These are phyloP conservation scores for Dothistroma septosporum DNA, from an alignment of 2,329 filamentous ascomycete species.

Conservation along the genomic window DNA sequence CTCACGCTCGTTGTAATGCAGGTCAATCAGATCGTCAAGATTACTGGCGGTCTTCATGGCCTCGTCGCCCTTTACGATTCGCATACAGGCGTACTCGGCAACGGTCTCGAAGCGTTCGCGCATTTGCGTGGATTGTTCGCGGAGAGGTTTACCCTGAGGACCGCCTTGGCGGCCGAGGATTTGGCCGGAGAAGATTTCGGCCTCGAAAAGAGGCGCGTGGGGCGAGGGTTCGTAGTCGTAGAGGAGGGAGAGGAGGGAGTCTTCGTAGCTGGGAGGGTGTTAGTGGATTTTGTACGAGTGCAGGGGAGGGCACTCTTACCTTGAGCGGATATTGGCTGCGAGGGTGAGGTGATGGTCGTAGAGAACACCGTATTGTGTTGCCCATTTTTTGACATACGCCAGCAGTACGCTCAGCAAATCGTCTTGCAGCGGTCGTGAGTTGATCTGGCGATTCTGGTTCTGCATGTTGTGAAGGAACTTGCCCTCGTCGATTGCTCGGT, in stretches of 20 bases:
- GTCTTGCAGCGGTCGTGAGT: slow-evolving; percentile 8
- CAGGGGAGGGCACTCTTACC: slow-evolving; percentile 38
- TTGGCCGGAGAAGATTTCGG: slow-evolving; percentile 55
- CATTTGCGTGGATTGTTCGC: slow-evolving; percentile 37
- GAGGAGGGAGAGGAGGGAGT: slow-evolving; percentile 48
- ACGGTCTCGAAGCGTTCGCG: slow-evolving; percentile 42
- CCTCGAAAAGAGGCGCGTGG: slow-evolving; percentile 44
- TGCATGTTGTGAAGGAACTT: slow-evolving; percentile 56
- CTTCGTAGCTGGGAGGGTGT: slow-evolving; percentile 47
- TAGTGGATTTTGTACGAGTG: neutral
- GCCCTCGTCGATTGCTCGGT: slow-evolving; percentile 67
- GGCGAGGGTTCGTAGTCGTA: slow-evolving; percentile 42
- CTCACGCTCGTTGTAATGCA: slow-evolving; percentile 29
- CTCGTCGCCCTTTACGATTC: slow-evolving; percentile 43
- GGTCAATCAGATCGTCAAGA: slow-evolving; percentile 26
- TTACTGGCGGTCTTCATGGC: slow-evolving; percentile 23
- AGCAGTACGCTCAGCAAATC: slow-evolving; percentile 36
- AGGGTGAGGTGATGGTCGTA: slow-evolving; percentile 40
- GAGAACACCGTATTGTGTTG: slow-evolving; percentile 21
- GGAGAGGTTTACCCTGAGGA: slow-evolving; percentile 30
- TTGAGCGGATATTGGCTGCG: slow-evolving; percentile 41
- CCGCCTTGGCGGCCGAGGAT: slow-evolving; percentile 50
- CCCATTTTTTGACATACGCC: slow-evolving; percentile 38
- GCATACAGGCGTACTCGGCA: slow-evolving; percentile 39
- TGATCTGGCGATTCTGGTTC: slow-evolving; percentile 17